Percentiles rank a stretch among this genome's conserved stretches.
These are phyloP conservation scores for Cryptococcus sp. DNA, from an alignment of 1,284 basidiomycete genomes.

Conservation along the genomic window DNA sequence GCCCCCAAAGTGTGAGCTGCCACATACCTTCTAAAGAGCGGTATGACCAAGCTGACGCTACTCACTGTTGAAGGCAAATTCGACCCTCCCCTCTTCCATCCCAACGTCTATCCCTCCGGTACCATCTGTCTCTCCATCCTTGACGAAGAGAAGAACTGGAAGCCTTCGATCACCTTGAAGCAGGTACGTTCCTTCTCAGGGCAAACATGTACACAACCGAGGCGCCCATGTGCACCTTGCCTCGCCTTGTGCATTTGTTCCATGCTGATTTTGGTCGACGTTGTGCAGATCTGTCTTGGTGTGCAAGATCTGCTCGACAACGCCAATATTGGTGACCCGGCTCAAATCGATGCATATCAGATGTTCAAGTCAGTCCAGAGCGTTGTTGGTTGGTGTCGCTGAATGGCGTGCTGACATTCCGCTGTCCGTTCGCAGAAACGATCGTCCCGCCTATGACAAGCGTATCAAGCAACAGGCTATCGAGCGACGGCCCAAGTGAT, in stretches of 20 bases:
- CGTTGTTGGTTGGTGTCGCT: not conserved
- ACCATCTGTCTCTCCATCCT: slow-evolving; percentile 98
- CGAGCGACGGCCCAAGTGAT: slow-evolving; percentile 61
- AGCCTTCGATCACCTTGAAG: slow-evolving; percentile 98
- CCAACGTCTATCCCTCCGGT: slow-evolving; percentile 98
- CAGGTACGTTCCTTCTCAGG: slow-evolving; percentile 62
- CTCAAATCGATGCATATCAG: slow-evolving; percentile 94
- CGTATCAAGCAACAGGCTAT: slow-evolving; percentile 77
- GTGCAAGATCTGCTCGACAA: slow-evolving; percentile 93
- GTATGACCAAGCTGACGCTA: slow-evolving; percentile 1
- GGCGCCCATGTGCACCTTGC: too few relatives aligned
- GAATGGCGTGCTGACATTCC: not conserved
- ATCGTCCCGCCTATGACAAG: slow-evolving; percentile 84
- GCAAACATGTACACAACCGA: too few relatives aligned
- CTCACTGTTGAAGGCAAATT: slow-evolving; percentile 76
- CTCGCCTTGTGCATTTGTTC: too few relatives aligned
- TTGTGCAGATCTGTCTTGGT: slow-evolving; percentile 80
- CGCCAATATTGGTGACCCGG: slow-evolving; percentile 92
- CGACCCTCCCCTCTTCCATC: slow-evolving; percentile 92
- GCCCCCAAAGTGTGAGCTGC: slow-evolving; percentile 51
- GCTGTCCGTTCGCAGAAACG: slow-evolving; percentile 64
- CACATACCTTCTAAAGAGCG: not conserved
- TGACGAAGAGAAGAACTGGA: slow-evolving; percentile 99
- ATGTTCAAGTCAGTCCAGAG: slow-evolving; percentile 81
- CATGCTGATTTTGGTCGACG: too few relatives aligned